Evolutionary conservation across 2,329 filamentous ascomycete genomes (phyloP).

Genomic region (Chaetothyriales sp.): DNA sequence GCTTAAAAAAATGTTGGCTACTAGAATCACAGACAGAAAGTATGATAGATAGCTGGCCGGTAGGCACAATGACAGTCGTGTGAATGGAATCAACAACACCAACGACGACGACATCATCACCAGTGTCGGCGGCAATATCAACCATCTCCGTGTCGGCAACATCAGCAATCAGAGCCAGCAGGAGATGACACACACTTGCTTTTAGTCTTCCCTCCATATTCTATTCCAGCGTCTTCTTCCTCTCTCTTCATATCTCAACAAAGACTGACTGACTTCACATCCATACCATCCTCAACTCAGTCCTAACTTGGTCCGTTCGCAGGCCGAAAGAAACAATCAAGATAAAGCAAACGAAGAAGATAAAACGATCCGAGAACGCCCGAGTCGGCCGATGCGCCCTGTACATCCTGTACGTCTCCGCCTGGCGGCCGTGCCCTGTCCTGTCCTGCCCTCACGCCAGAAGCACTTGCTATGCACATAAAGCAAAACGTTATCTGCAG

Average conservation of each 20-base stretch:
- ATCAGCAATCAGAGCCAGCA: not conserved
- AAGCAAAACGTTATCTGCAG: not conserved
- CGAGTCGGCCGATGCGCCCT: not conserved
- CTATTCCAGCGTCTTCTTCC: not conserved
- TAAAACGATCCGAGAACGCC: not conserved
- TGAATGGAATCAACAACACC: not conserved
- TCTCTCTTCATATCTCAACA: not conserved
- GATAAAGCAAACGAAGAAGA: not conserved
- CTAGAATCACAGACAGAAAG: not conserved
- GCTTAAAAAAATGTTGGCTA: not conserved
- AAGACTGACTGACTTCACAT: not conserved
- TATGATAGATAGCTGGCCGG: not conserved
- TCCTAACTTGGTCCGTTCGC: not conserved
- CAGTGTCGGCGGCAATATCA: not conserved
- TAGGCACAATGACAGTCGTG: not conserved
- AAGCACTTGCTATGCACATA: not conserved
- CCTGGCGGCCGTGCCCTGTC: not conserved
- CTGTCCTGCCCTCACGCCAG: not conserved
- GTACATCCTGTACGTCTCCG: not conserved
- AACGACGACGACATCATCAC: not conserved
- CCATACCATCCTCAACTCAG: not conserved
- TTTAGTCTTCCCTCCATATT: not conserved
- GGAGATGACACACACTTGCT: not conserved
- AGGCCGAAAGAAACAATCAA: no score
- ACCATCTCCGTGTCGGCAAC: not conserved